phyloP scores from a whole-genome alignment of 257 asterid genomes.

The Forsythia suspensa region DNA sequence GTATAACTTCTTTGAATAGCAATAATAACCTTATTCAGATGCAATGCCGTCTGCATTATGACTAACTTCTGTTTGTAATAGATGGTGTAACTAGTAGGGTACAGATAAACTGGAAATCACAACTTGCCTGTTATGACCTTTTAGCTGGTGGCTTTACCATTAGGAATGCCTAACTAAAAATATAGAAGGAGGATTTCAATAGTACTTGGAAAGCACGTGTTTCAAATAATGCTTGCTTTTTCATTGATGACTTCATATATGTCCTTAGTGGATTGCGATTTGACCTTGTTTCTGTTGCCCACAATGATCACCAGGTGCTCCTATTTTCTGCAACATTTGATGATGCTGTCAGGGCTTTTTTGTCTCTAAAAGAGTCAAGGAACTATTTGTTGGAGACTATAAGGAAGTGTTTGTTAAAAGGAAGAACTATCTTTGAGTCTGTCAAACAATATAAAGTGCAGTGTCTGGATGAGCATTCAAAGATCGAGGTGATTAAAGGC shows the following conservation, averaged over 20 bases:
- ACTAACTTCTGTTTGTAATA: background rate
- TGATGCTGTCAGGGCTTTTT: slow-evolving; percentile 76
- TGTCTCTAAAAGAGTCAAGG: slow-evolving; percentile 44
- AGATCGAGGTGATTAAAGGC: slow-evolving; percentile 70
- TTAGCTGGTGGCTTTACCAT: background rate
- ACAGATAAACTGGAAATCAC: background rate
- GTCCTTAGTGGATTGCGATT: background rate
- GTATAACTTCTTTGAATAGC: background rate
- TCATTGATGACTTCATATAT: background rate
- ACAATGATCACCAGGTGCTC: slow-evolving; percentile 36
- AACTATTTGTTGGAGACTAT: slow-evolving; percentile 53
- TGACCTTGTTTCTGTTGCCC: background rate
- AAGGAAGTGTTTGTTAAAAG: slow-evolving; percentile 71
- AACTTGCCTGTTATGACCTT: background rate
- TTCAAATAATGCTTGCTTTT: background rate
- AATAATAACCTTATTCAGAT: background rate
- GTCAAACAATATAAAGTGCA: slow-evolving; percentile 72
- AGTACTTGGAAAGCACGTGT: background rate
- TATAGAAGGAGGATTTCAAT: background rate
- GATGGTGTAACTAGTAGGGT: background rate
- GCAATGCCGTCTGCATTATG: background rate
- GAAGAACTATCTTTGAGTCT: slow-evolving; percentile 48
- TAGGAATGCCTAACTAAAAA: background rate
- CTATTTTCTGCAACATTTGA: slow-evolving; percentile 67
- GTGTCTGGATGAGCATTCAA: slow-evolving; percentile 86